A percentile compares a stretch with the other conserved stretches of the same genome.
These are phyloP conservation scores for Penicillium paxilli DNA, from an alignment of 495 filamentous ascomycete species.

Conservation along the genomic window DNA sequence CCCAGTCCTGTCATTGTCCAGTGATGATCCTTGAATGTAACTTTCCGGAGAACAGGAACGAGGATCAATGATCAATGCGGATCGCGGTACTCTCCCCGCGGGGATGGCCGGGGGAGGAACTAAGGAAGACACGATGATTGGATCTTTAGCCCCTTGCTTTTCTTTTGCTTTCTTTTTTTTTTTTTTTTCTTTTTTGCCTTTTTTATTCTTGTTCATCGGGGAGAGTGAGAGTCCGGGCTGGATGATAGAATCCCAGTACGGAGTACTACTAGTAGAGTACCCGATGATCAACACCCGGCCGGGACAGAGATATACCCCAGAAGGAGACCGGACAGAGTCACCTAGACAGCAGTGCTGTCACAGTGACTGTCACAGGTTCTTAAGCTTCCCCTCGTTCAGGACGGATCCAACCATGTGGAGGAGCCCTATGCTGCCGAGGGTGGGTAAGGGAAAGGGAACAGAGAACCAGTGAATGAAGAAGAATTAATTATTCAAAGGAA, in stretches of 20 bases:
- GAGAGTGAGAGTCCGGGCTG: slow-evolving; percentile 1
- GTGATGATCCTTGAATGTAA: slow-evolving; percentile 17
- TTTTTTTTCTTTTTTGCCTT: background rate
- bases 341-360: background rate
- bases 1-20: too few relatives aligned
- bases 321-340: background rate
- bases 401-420: background rate
- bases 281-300: slow-evolving; percentile 19
- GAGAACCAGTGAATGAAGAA: background rate
- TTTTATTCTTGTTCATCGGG: background rate
- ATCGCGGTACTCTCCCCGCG: slow-evolving; percentile 19
- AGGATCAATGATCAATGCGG: slow-evolving; percentile 21
- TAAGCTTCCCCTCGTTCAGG: background rate
- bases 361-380: background rate
- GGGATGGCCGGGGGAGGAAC: slow-evolving; percentile 11
- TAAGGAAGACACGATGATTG: slow-evolving; percentile 5
- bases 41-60: slow-evolving; percentile 17
- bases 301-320: background rate
- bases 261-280: slow-evolving; percentile 8
- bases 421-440: background rate
- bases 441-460: background rate
- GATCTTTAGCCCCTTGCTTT: background rate
- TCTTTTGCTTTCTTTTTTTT: background rate
- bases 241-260: slow-evolving; percentile 3
- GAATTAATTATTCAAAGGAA: background rate